Conservation (phyloP, 805 yeast species). For the Ogataea trehaloabstinens region DNA sequence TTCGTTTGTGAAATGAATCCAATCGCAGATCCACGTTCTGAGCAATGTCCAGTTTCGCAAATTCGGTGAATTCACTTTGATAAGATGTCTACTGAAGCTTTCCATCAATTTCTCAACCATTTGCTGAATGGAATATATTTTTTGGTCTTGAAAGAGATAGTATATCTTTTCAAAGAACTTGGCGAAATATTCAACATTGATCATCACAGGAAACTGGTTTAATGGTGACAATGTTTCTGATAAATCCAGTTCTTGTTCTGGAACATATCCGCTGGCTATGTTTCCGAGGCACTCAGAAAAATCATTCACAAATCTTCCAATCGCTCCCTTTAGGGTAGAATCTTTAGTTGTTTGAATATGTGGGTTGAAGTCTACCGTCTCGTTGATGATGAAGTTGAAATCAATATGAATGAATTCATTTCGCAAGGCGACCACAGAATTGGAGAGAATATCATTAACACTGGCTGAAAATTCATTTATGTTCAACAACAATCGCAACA, state of each 20-base stretch:
- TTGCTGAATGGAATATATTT: constrained; percentile 1
- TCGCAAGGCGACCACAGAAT: background rate
- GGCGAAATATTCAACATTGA: background rate
- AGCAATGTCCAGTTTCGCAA: constrained; percentile 11
- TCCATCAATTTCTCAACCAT: constrained; percentile 3
- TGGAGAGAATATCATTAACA: constrained; percentile 2
- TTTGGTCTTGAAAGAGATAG: constrained; percentile 1
- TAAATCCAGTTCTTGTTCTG: background rate
- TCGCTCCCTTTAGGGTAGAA: background rate
- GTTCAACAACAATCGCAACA: background rate
- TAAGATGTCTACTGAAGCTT: constrained; percentile 1
- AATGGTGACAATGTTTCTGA: background rate
- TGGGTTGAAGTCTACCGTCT: constrained; percentile 1
- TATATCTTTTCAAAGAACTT: constrained; percentile 4
- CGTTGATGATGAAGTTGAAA: constrained; percentile 2
- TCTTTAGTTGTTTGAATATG: background rate
- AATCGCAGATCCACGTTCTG: constrained; percentile 10
- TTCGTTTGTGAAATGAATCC: constrained; percentile 9
- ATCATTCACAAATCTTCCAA: constrained; percentile 2
- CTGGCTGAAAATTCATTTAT: constrained; percentile 4
- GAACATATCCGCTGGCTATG: background rate
- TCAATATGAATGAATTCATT: constrained; percentile 5
- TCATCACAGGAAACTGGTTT: background rate
- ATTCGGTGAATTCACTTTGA: constrained; percentile 3
- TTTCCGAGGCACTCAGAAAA: constrained; percentile 1